Evolutionary conservation across 495 filamentous ascomycete species (phyloP).

Genomic region (Jackrogersella multiformis): DNA sequence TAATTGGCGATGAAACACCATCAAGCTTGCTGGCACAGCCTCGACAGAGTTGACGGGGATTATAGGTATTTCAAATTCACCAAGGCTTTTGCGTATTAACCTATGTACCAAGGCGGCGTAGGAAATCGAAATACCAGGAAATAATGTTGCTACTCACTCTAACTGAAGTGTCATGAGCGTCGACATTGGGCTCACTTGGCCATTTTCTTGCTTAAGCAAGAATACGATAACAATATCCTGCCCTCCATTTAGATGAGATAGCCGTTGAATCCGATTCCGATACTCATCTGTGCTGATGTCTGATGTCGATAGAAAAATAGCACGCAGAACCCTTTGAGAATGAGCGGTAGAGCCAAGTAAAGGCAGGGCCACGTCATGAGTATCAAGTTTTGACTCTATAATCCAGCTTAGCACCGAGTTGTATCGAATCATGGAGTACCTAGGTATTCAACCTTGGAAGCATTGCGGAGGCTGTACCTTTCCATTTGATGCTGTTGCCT

Average conservation of each 20-base stretch:
- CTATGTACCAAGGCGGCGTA: neutral
- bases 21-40: conserved; percentile 41
- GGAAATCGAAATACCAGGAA: neutral
- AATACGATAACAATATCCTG: conserved; percentile 62
- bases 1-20: conserved; percentile 44
- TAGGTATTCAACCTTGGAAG: no score
- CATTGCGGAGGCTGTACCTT: conserved; percentile 55
- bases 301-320: conserved; percentile 63
- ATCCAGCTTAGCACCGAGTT: conserved; percentile 12
- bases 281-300: conserved; percentile 50
- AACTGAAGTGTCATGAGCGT: conserved; percentile 56
- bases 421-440: neutral
- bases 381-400: conserved; percentile 60
- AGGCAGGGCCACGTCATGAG: conserved; percentile 64
- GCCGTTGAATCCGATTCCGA: conserved; percentile 56
- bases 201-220: conserved; percentile 53
- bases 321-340: conserved; percentile 47
- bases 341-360: conserved; percentile 23
- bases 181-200: conserved; percentile 40
- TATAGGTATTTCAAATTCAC: conserved; percentile 46
- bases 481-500: conserved; percentile 50
- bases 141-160: conserved; percentile 42
- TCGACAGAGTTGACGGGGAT: conserved; percentile 46
- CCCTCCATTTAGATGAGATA: conserved; percentile 55
- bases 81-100: conserved; percentile 35